phyloP scores from a whole-genome alignment of 257 asterid species.

The Lycium barbarum region DNA sequence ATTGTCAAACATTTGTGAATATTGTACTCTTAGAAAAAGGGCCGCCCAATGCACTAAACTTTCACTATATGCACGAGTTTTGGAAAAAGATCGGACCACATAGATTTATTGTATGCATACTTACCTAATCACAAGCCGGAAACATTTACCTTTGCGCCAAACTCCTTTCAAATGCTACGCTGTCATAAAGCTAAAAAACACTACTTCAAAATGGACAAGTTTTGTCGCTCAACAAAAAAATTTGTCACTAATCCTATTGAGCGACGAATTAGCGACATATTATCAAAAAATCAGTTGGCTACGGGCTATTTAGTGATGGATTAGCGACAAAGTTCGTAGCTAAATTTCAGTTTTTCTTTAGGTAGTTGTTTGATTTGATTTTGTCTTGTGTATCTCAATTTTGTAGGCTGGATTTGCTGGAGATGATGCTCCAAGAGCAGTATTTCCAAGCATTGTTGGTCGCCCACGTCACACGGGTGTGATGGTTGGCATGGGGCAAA shows the following conservation, averaged over 20 bases:
- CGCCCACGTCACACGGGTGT: constrained; percentile 47
- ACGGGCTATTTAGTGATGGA: no score
- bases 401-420: constrained; percentile 49
- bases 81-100: neutral
- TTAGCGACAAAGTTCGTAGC: no score
- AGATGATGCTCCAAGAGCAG: constrained; percentile 51
- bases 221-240: no score
- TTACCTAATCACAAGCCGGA: neutral
- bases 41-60: neutral
- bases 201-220: no score
- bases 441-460: constrained; percentile 48
- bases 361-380: neutral
- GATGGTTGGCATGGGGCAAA: constrained; percentile 49
- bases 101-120: neutral
- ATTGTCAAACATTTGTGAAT: neutral
- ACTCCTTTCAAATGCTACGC: neutral
- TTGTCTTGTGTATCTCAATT: neutral
- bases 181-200: neutral
- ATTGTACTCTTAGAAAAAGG: neutral
- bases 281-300: no score
- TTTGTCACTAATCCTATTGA: no score
- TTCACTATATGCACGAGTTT: no score
- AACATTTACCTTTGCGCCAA: neutral
- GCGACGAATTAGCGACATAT: neutral
- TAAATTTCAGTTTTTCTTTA: no score